phyloP scores from a whole-genome alignment of 768 basidiomycete species.

The Mycena maculata region DNA sequence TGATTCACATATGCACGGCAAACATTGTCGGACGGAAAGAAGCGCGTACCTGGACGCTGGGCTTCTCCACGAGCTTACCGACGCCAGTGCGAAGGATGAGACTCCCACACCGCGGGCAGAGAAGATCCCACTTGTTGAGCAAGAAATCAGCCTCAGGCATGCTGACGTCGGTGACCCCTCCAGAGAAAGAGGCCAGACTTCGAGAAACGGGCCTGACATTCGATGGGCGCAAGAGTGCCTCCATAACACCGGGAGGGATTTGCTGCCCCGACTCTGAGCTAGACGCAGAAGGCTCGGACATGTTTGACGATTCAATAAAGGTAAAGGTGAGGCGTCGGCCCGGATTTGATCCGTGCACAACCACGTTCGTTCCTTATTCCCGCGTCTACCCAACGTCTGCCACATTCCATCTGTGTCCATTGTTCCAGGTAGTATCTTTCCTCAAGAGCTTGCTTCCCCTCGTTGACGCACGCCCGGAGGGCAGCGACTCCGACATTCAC shows the following conservation, averaged over 20 bases:
- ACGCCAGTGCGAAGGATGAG: conserved; percentile 72
- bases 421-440: not conserved
- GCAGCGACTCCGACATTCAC: too few relatives aligned
- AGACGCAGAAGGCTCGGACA: conserved; percentile 8
- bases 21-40: not conserved
- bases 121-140: conserved; percentile 72
- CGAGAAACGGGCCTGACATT: conserved; percentile 48
- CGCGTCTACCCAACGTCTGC: too few relatives aligned
- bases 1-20: conserved; percentile 37
- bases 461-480: too few relatives aligned
- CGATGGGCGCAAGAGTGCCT: conserved; percentile 60
- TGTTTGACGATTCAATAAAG: not conserved
- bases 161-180: conserved; percentile 56
- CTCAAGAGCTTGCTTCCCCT: too few relatives aligned
- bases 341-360: not conserved
- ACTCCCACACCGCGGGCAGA: conserved; percentile 82
- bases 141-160: conserved; percentile 36
- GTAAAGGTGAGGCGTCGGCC: not conserved
- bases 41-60: conserved; percentile 65
- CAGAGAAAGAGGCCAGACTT: conserved; percentile 56
- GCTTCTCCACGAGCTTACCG: conserved; percentile 66
- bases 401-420: too few relatives aligned
- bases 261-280: not conserved
- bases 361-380: not conserved
- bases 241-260: conserved; percentile 60